Percentiles rank a stretch among this genome's conserved stretches.
Evolutionary conservation across 805 yeast species (phyloP).

Genomic region (Saccharomyces kudriavzevii): DNA sequence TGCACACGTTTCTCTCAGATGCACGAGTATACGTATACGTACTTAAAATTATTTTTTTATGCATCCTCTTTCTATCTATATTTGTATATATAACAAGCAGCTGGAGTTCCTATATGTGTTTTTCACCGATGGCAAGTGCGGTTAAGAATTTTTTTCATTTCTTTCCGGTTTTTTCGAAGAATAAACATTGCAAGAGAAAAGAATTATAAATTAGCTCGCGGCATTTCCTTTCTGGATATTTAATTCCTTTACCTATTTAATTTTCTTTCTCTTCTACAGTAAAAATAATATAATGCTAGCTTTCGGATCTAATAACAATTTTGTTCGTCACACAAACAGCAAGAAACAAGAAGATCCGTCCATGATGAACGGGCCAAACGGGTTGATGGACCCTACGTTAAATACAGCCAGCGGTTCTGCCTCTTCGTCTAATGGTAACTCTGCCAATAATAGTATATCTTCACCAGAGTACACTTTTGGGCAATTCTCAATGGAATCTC

Average conservation of each 20-base stretch:
- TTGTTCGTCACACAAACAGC: background rate
- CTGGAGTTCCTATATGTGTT: background rate
- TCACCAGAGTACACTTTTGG: constrained; percentile 7
- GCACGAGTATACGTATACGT: background rate
- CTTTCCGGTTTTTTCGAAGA: background rate
- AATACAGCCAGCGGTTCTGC: constrained; percentile 5
- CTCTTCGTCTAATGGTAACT: background rate
- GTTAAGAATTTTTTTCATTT: background rate
- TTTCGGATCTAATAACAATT: background rate
- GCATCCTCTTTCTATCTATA: background rate
- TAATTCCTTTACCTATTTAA: background rate
- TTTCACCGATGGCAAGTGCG: background rate
- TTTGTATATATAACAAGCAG: background rate
- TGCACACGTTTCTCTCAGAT: background rate
- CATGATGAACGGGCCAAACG: background rate
- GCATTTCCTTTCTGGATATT: background rate
- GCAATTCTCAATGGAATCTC: constrained; percentile 4
- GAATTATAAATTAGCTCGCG: background rate
- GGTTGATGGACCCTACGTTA: background rate
- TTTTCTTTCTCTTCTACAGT: background rate
- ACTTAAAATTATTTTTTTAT: background rate
- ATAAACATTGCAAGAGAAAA: background rate
- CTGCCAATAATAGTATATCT: constrained; percentile 2
- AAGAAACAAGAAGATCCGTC: background rate
- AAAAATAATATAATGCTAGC: background rate